phyloP scores from a whole-genome alignment of 306 rosid genomes.

The Vigna reflexopilosa region DNA sequence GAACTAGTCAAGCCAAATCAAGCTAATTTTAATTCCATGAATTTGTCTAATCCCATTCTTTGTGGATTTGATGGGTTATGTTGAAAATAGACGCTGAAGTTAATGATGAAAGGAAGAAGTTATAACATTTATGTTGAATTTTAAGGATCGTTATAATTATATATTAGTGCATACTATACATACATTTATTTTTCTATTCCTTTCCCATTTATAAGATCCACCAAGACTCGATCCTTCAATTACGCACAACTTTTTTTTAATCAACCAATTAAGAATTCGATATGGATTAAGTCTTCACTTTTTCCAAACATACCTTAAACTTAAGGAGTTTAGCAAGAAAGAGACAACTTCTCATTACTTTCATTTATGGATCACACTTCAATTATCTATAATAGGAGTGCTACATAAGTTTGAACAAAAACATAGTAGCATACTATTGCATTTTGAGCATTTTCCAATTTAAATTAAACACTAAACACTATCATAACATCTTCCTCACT shows the following conservation, averaged over 20 bases:
- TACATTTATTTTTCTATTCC: slow-evolving; percentile 34
- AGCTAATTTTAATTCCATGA: slow-evolving; percentile 11
- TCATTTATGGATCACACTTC: not conserved
- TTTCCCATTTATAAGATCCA: slow-evolving; percentile 31
- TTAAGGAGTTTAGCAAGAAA: not conserved
- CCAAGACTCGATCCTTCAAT: slow-evolving; percentile 43
- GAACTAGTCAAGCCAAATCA: not conserved
- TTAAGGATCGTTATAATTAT: slow-evolving; percentile 18
- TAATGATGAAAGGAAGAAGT: slow-evolving; percentile 48
- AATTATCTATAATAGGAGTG: not conserved
- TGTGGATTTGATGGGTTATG: slow-evolving; percentile 12
- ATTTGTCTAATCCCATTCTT: slow-evolving; percentile 32
- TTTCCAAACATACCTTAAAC: not conserved
- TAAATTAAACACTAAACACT: no score
- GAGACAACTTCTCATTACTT: not conserved
- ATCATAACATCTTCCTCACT: no score
- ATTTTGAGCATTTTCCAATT: no score
- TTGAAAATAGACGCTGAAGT: slow-evolving; percentile 35
- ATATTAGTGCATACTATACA: slow-evolving; percentile 26
- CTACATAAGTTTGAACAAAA: no score
- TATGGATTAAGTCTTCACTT: not conserved
- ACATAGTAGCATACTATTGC: no score
- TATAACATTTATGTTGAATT: slow-evolving; percentile 44
- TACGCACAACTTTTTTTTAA: slow-evolving; percentile 37
- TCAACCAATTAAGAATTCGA: not conserved